A percentile compares a stretch with the other conserved stretches of the same genome.
Conservation (phyloP, 306 rosid species). For the Abrus pulchellus region DNA sequence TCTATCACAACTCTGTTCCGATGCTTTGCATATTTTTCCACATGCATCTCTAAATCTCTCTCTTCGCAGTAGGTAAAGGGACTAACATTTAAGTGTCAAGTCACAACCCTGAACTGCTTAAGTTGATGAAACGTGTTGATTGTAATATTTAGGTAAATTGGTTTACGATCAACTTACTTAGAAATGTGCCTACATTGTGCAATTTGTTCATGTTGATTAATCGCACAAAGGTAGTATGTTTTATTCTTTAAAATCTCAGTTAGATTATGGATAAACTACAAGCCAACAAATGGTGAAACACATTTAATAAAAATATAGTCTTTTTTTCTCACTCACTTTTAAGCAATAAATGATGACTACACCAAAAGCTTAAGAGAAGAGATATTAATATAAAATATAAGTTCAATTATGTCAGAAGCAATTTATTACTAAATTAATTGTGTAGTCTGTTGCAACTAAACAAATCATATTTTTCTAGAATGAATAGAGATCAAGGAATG, state of each 20-base stretch:
- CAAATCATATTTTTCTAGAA: background rate
- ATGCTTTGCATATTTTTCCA: background rate
- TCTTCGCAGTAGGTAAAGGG: conserved; percentile 42
- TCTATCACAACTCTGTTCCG: background rate
- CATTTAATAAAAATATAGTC: background rate
- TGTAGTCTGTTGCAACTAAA: background rate
- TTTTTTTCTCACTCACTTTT: background rate
- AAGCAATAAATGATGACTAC: background rate
- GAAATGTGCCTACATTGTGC: conserved; percentile 39
- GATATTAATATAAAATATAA: background rate
- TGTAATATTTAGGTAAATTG: conserved; percentile 26
- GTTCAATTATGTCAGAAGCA: background rate
- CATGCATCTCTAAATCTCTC: background rate
- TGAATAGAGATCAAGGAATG: background rate
- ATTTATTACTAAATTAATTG: background rate
- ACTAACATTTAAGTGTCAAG: conserved; percentile 14
- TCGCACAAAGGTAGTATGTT: conserved; percentile 1
- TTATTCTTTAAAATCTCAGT: background rate
- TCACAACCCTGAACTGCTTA: background rate
- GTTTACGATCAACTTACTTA: conserved; percentile 47
- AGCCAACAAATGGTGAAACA: conserved; percentile 6
- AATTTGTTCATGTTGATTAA: conserved; percentile 49
- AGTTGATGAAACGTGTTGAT: background rate
- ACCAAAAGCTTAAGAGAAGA: background rate
- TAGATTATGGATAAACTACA: conserved; percentile 28